These are phyloP conservation scores for Iris macrosiphon DNA, from an alignment of 106 monocot genomes.

Conservation along the genomic window DNA sequence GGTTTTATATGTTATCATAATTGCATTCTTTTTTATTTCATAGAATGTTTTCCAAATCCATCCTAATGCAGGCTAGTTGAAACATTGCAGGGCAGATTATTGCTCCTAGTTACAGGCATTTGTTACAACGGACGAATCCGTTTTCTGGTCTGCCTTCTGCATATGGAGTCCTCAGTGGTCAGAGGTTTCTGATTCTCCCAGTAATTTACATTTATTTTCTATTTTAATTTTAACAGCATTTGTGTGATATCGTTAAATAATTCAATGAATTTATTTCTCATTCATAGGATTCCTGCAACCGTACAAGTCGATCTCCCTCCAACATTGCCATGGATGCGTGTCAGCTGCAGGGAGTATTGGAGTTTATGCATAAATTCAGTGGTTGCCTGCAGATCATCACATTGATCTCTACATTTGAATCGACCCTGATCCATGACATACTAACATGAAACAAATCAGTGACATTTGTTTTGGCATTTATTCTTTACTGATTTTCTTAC, in stretches of 20 bases:
- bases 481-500: no score
- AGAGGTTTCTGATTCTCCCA: no score
- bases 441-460: background rate
- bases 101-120: slow-evolving; percentile 28
- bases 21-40: no score
- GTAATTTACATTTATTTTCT: background rate
- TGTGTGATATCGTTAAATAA: no score
- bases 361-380: slow-evolving; percentile 34
- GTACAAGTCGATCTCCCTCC: slow-evolving; percentile 20
- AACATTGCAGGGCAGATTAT: slow-evolving; percentile 48
- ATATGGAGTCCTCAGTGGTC: slow-evolving; percentile 50
- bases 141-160: slow-evolving; percentile 23
- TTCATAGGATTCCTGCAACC: slow-evolving; percentile 27
- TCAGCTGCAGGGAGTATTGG: slow-evolving; percentile 46
- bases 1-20: no score
- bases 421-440: background rate
- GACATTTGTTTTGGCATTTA: no score
- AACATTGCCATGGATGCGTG: slow-evolving; percentile 47
- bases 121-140: slow-evolving; percentile 26
- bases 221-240: no score
- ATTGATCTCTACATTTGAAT: background rate
- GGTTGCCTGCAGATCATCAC: slow-evolving; percentile 11
- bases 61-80: no score
- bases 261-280: no score
- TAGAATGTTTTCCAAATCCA: no score